These are phyloP conservation scores for Pinus tabuliformis DNA, from an alignment of 75 land plant genomes.

Conservation along the genomic window DNA sequence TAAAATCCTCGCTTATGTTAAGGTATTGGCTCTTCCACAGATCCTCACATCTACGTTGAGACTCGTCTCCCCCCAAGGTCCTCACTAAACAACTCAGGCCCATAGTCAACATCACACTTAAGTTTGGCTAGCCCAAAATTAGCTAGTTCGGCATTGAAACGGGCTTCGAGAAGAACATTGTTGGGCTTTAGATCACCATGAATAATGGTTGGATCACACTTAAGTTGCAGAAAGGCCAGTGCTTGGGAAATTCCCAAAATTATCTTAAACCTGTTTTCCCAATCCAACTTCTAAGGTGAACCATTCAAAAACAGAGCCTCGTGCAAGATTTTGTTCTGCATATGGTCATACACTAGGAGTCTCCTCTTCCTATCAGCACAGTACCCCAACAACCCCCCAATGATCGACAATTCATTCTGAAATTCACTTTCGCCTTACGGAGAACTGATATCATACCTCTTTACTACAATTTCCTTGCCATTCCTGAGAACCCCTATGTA, in stretches of 20 bases:
- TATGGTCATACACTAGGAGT: no score
- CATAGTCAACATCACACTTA: conserved; percentile 47
- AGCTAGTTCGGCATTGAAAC: conserved; percentile 58
- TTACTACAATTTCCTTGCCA: conserved; percentile 77
- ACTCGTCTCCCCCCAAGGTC: conserved; percentile 8
- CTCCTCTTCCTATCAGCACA: conserved; percentile 34
- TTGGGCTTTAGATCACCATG: conserved; percentile 95
- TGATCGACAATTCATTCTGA: conserved; percentile 64
- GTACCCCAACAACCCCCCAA: conserved; percentile 65
- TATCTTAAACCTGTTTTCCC: conserved; percentile 64
- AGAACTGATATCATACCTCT: conserved; percentile 45
- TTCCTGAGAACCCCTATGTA: no score
- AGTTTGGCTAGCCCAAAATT: conserved; percentile 85
- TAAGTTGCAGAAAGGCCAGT: conserved; percentile 57
- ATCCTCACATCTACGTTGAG: conserved; percentile 26
- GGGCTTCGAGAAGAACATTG: conserved; percentile 69
- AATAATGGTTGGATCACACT: conserved; percentile 80
- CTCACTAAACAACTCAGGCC: no score
- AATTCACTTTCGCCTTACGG: conserved; percentile 60
- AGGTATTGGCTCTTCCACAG: conserved; percentile 33
- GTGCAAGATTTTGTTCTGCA: no score
- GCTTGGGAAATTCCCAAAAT: conserved; percentile 60
- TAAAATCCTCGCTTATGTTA: conserved; percentile 9
- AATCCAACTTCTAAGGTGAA: conserved; percentile 25
- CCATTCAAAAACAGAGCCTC: no score